Conservation (phyloP, 305 asterid species). For the Fraxinus floribunda region DNA sequence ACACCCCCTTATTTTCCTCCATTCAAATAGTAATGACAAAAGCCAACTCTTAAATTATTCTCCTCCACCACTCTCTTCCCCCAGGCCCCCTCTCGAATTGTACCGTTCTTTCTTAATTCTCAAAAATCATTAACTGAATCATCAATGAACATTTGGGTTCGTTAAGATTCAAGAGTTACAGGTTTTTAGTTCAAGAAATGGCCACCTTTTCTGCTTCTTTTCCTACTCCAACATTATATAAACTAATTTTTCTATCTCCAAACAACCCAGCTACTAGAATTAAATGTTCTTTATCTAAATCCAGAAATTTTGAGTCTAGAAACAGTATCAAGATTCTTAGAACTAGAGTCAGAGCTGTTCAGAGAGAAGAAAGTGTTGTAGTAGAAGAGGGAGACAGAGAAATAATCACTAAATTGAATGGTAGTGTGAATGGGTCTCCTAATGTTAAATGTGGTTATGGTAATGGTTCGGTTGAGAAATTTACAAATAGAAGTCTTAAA, state of each 20-base stretch:
- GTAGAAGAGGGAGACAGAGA: constrained; percentile 59
- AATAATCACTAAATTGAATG: constrained; percentile 40
- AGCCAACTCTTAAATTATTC: constrained; percentile 4
- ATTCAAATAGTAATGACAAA: neutral
- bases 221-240: constrained; percentile 35
- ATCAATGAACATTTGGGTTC: constrained; percentile 19
- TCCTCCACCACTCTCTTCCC: constrained; percentile 20
- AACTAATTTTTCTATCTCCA: constrained; percentile 44
- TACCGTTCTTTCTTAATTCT: constrained; percentile 17
- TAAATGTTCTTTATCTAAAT: constrained; percentile 36
- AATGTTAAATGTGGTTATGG: constrained; percentile 36
- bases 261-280: constrained; percentile 39
- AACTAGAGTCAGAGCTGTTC: constrained; percentile 41
- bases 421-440: constrained; percentile 49
- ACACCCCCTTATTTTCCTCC: constrained; percentile 27
- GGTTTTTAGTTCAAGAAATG: constrained; percentile 29
- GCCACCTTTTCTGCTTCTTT: constrained; percentile 38
- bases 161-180: constrained; percentile 21
- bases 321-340: constrained; percentile 21
- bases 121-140: constrained; percentile 7
- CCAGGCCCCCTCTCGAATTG: neutral
- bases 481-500: constrained; percentile 37
- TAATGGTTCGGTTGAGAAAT: constrained; percentile 13
- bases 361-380: constrained; percentile 51
- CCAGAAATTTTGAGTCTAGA: constrained; percentile 20